Evolutionary conservation across 2,329 filamentous ascomycete genomes (phyloP).

Genomic region (Blumeria hordei): DNA sequence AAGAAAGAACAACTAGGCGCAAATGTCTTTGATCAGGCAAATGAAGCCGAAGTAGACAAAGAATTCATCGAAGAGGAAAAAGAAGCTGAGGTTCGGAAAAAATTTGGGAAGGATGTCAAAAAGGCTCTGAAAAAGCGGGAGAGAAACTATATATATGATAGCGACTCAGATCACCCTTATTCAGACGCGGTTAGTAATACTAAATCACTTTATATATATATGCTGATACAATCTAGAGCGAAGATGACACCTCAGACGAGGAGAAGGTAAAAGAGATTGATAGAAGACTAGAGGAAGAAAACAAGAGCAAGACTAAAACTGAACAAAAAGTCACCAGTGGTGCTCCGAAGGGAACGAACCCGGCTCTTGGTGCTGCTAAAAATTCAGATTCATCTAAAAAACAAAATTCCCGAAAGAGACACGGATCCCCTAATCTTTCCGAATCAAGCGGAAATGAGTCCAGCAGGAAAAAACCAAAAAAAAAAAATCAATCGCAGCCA

Average conservation of each 20-base stretch:
- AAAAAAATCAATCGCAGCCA: constrained; percentile 26
- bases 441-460: constrained; percentile 87
- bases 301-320: constrained; percentile 26
- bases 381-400: constrained; percentile 26
- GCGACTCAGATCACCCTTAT: constrained; percentile 36
- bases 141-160: constrained; percentile 67
- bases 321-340: constrained; percentile 21
- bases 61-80: constrained; percentile 45
- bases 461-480: constrained; percentile 53
- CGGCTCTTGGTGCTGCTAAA: constrained; percentile 33
- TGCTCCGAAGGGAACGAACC: constrained; percentile 44
- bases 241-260: constrained; percentile 24
- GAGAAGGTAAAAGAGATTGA: constrained; percentile 41
- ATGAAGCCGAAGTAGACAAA: constrained; percentile 49
- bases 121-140: constrained; percentile 70
- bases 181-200: constrained; percentile 22
- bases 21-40: constrained; percentile 50
- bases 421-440: constrained; percentile 61
- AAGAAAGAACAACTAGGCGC: constrained; percentile 67
- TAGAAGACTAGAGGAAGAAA: constrained; percentile 31
- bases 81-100: constrained; percentile 43
- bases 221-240: constrained; percentile 18
- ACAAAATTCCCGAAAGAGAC: constrained; percentile 41
- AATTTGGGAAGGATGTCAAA: constrained; percentile 50
- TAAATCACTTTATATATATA: not conserved